A percentile compares a stretch with the other conserved stretches of the same genome.
phyloP scores from a whole-genome alignment of 257 asterid species.

The Solanum chilense region DNA sequence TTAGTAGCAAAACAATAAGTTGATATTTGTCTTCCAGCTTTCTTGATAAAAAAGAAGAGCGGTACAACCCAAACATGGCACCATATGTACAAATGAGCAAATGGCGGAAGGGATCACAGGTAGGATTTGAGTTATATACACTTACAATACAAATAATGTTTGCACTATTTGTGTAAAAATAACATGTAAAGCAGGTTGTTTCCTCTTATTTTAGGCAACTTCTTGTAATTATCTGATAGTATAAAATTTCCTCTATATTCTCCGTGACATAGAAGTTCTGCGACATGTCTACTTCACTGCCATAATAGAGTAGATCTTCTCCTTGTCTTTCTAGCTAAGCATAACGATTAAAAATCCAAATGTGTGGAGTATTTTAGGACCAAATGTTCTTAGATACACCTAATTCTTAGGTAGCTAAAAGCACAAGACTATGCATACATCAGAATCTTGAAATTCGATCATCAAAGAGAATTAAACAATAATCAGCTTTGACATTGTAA shows the following conservation, averaged over 20 bases:
- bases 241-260: neutral
- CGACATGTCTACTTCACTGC: neutral
- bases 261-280: neutral
- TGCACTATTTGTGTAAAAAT: neutral
- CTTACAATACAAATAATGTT: neutral
- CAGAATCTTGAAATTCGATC: too few species aligned
- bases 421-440: too few species aligned
- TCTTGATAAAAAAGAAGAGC: slow-evolving; percentile 56
- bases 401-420: too few species aligned
- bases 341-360: neutral
- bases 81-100: slow-evolving; percentile 64
- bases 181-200: neutral
- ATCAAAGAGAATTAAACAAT: too few species aligned
- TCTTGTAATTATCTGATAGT: neutral
- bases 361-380: too few species aligned
- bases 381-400: too few species aligned
- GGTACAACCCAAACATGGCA: slow-evolving; percentile 82
- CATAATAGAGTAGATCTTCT: neutral
- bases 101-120: slow-evolving; percentile 99
- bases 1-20: neutral
- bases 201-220: neutral
- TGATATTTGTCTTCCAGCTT: slow-evolving; percentile 35
- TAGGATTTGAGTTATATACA: neutral
- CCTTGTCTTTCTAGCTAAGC: neutral
- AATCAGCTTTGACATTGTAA: too few species aligned